Evolutionary conservation across 1,284 basidiomycete genomes (phyloP).

Genomic region (Ustilago hordei): DNA sequence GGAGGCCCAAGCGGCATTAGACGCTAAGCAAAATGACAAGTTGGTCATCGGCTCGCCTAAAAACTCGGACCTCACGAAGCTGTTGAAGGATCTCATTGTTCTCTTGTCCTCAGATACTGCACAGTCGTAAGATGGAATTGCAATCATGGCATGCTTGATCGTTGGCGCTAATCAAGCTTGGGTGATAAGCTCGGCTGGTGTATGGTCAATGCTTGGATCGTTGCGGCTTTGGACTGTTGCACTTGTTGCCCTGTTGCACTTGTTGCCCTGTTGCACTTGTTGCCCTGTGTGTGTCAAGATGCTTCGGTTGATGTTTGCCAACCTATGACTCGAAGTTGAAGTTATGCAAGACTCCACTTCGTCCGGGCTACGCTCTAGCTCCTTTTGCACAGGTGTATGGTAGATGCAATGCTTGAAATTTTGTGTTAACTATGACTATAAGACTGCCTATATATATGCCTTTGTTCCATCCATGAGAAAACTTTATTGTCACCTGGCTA

Average conservation of each 20-base stretch:
- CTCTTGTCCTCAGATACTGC: constrained; percentile 21
- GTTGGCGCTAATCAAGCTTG: not conserved
- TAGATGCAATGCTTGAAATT: no score
- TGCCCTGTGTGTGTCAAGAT: not conserved
- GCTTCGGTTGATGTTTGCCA: not conserved
- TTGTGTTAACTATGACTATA: no score
- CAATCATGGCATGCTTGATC: not conserved
- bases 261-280: not conserved
- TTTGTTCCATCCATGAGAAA: no score
- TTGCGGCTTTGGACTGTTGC: not conserved
- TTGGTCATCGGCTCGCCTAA: constrained; percentile 34
- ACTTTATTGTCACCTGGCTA: no score
- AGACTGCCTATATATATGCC: no score
- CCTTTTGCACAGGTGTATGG: no score
- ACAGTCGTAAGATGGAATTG: not conserved
- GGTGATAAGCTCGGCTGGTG: constrained; percentile 7
- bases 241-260: not conserved
- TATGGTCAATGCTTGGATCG: not conserved
- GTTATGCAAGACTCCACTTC: no score
- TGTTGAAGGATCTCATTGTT: constrained; percentile 30
- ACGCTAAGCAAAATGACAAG: constrained; percentile 6
- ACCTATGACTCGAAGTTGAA: not conserved
- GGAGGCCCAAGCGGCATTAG: constrained; percentile 66
- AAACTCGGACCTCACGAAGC: constrained; percentile 18
- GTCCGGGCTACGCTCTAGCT: no score